phyloP scores from a whole-genome alignment of 345 rosid genomes.

The Eucalyptus polybractea region DNA sequence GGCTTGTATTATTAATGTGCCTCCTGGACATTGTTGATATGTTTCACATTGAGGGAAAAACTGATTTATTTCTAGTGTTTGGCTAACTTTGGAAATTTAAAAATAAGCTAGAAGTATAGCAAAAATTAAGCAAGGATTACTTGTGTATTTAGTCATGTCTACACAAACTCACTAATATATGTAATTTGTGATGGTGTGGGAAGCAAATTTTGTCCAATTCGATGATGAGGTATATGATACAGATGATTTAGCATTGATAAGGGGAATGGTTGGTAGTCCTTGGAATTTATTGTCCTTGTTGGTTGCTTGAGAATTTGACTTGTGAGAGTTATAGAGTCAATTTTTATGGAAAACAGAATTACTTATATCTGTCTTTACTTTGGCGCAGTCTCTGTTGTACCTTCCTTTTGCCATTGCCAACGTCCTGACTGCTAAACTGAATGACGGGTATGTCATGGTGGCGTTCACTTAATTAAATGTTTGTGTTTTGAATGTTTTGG shows the following conservation, averaged over 20 bases:
- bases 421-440: constrained; percentile 78
- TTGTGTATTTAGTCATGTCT: neutral
- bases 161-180: neutral
- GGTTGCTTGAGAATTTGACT: neutral
- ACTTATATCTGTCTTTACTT: neutral
- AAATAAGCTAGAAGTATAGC: neutral
- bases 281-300: neutral
- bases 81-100: neutral
- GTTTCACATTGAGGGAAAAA: neutral
- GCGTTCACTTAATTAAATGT: neutral
- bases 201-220: neutral
- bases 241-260: neutral
- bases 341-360: neutral
- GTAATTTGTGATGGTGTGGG: neutral
- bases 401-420: constrained; percentile 97
- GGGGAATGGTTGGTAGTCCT: neutral
- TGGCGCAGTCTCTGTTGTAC: constrained; percentile 69
- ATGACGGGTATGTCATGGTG: constrained; percentile 62
- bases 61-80: neutral
- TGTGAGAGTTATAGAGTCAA: neutral
- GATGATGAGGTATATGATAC: neutral
- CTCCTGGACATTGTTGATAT: neutral
- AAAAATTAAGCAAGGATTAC: neutral
- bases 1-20: neutral
- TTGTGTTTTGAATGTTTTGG: neutral